Percentiles rank a stretch among this genome's conserved stretches.
Evolutionary conservation across 169 alveolate species (phyloP).

Genomic region (Plasmodium vinckei): DNA sequence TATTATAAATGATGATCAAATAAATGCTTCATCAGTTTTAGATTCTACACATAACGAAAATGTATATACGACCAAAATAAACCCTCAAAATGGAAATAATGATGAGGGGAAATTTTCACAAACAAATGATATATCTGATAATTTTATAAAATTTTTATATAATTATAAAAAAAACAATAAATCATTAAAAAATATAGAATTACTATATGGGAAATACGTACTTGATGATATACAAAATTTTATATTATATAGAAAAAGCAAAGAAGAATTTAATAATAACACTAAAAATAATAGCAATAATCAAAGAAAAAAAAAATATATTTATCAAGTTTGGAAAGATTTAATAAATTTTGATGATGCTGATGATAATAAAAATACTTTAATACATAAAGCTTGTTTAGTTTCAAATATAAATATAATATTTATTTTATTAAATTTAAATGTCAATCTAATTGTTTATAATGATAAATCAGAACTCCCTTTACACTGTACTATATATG

Average conservation of each 20-base stretch:
- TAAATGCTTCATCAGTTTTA: not conserved
- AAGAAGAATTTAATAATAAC: not conserved
- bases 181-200: conserved; percentile 10
- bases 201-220: conserved; percentile 29
- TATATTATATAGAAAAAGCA: not conserved
- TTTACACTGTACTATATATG: conserved; percentile 57
- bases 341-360: conserved; percentile 44
- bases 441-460: conserved; percentile 37
- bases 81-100: not conserved
- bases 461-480: conserved; percentile 65
- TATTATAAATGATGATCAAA: not conserved
- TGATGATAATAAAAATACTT: conserved; percentile 67
- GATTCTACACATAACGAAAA: not conserved
- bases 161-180: conserved; percentile 9
- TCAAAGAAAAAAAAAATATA: not conserved
- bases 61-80: not conserved
- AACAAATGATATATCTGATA: conserved; percentile 26
- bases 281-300: not conserved
- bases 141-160: conserved; percentile 19
- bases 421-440: conserved; percentile 50
- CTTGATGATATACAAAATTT: conserved; percentile 25
- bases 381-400: conserved; percentile 72
- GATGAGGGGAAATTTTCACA: not conserved
- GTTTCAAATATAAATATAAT: conserved; percentile 55
- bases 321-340: conserved; percentile 29